phyloP scores from a whole-genome alignment of 2,329 filamentous ascomycete species.

The Zasmidium cellare region DNA sequence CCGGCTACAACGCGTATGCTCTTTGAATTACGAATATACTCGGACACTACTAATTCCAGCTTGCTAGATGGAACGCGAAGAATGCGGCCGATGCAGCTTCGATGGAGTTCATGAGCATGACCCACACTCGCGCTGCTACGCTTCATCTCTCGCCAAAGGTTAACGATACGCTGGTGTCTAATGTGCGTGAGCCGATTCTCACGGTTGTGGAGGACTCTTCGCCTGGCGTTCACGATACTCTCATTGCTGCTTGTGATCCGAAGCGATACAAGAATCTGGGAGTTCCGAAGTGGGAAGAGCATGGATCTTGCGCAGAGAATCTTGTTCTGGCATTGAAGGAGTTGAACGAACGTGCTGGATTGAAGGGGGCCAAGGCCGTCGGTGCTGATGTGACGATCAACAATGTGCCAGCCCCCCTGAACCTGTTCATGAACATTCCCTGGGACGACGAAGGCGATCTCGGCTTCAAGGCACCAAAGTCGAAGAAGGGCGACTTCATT shows the following conservation, averaged over 20 bases:
- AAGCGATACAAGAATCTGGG: conserved; percentile 43
- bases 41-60: too few species aligned
- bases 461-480: conserved; percentile 42
- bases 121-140: conserved; percentile 45
- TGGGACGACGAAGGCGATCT: conserved; percentile 43
- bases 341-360: conserved; percentile 47
- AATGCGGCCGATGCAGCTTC: conserved; percentile 35
- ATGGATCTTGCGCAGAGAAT: conserved; percentile 51
- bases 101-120: conserved; percentile 51
- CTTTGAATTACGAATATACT: too few species aligned
- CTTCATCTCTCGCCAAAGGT: conserved; percentile 43
- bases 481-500: conserved; percentile 45
- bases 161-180: conserved; percentile 46
- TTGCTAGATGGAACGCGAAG: conserved; percentile 42
- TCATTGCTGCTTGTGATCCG: conserved; percentile 51
- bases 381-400: conserved; percentile 52
- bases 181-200: conserved; percentile 48
- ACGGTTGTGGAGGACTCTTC: conserved; percentile 48
- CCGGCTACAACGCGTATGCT: conserved; percentile 51
- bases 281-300: conserved; percentile 46
- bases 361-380: conserved; percentile 48
- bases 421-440: conserved; percentile 52
- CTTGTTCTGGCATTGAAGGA: conserved; percentile 51
- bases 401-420: conserved; percentile 47
- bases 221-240: conserved; percentile 47